phyloP scores from a whole-genome alignment of 2,329 filamentous ascomycete species.

The Epicoccum sorghinum region DNA sequence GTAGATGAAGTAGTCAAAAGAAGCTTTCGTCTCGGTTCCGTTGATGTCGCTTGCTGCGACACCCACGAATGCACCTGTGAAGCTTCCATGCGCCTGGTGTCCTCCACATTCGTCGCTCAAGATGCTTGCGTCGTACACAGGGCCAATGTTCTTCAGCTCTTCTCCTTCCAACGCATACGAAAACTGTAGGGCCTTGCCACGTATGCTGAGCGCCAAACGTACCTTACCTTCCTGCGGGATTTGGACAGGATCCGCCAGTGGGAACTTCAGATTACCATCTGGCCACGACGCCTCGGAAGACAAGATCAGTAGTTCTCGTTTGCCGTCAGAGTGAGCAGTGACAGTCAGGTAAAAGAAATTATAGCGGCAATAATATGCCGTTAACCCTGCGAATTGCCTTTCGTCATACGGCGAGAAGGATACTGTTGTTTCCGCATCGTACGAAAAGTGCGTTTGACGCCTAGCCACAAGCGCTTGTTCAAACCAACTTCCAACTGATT shows the following conservation, averaged over 20 bases:
- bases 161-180: constrained; percentile 59
- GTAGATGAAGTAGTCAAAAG: constrained; percentile 44
- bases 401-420: constrained; percentile 63
- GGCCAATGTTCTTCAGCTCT: constrained; percentile 57
- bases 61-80: constrained; percentile 61
- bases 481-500: constrained; percentile 56
- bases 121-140: constrained; percentile 64
- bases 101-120: constrained; percentile 69
- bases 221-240: constrained; percentile 64
- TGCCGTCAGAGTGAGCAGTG: constrained; percentile 61
- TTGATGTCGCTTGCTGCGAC: constrained; percentile 44
- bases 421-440: constrained; percentile 63
- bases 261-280: constrained; percentile 54
- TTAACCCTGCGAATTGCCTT: constrained; percentile 66
- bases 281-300: constrained; percentile 64
- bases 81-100: constrained; percentile 66
- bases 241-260: constrained; percentile 51
- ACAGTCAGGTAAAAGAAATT: constrained; percentile 70
- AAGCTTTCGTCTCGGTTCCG: constrained; percentile 33
- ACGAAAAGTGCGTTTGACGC: constrained; percentile 65
- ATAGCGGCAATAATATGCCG: constrained; percentile 67
- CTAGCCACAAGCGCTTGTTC: constrained; percentile 62
- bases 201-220: constrained; percentile 57
- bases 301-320: constrained; percentile 64
- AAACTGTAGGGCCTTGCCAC: constrained; percentile 62